phyloP scores from a whole-genome alignment of 495 filamentous ascomycete species.

The Penicillium roqueforti region DNA sequence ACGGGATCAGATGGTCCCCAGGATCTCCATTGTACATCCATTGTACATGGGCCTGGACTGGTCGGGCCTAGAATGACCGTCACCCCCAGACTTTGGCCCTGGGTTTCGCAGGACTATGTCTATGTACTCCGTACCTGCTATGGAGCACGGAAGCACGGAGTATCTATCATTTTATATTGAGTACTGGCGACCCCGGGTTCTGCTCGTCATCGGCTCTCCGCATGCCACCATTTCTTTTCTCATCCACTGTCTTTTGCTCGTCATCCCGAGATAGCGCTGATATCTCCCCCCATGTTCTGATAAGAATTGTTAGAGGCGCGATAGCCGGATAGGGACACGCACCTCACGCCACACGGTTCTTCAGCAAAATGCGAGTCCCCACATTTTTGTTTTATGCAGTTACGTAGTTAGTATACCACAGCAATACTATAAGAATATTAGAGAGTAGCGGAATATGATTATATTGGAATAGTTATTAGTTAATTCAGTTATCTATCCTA shows the following conservation, averaged over 20 bases:
- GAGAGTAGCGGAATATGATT: no score
- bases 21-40: neutral
- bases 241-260: slow-evolving; percentile 6
- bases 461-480: neutral
- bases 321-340: slow-evolving; percentile 28
- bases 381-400: slow-evolving; percentile 9
- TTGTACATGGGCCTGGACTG: slow-evolving; percentile 1
- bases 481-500: no score
- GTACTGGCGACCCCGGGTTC: neutral
- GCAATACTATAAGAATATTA: no score
- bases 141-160: no score
- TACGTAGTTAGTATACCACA: no score
- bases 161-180: neutral
- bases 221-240: slow-evolving; percentile 16
- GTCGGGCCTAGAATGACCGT: neutral
- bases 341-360: slow-evolving; percentile 30
- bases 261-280: slow-evolving; percentile 3
- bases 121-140: neutral
- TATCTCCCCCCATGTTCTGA: neutral
- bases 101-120: neutral
- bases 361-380: slow-evolving; percentile 21
- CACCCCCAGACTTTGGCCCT: neutral
- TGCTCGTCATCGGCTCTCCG: slow-evolving; percentile 10
- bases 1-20: slow-evolving; percentile 1
- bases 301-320: slow-evolving; percentile 22